phyloP scores from a whole-genome alignment of 2,329 filamentous ascomycete species.

The Ceratocystis lukuohia region DNA sequence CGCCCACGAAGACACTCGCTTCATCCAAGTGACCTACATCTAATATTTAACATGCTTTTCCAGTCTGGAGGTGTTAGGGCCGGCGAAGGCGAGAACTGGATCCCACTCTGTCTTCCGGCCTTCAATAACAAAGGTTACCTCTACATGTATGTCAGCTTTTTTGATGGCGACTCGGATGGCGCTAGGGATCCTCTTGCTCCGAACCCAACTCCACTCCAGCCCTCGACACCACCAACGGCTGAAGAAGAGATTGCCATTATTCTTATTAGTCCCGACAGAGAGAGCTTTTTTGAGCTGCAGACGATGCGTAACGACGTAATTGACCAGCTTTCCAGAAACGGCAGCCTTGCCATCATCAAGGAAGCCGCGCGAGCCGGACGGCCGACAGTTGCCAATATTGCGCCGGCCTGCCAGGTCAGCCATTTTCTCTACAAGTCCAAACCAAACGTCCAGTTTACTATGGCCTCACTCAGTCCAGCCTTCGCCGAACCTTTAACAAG shows the following conservation, averaged over 20 bases:
- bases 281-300: conserved; percentile 83
- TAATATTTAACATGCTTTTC: conserved; percentile 99
- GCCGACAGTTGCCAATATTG: conserved; percentile 57
- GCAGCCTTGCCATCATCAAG: conserved; percentile 61
- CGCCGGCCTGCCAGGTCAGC: conserved; percentile 64
- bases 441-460: conserved; percentile 88
- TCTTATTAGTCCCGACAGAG: conserved; percentile 81
- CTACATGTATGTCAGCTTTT: conserved; percentile 98
- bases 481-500: conserved; percentile 47
- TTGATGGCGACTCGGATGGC: conserved; percentile 42
- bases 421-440: conserved; percentile 96
- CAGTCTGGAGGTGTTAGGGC: conserved; percentile 85
- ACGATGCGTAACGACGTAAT: conserved; percentile 52
- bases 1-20: conserved; percentile 88
- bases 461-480: conserved; percentile 64
- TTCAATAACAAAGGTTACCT: conserved; percentile 96
- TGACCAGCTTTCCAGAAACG: conserved; percentile 60
- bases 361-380: conserved; percentile 58
- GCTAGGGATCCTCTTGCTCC: not conserved
- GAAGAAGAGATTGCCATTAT: conserved; percentile 79
- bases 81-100: conserved; percentile 90
- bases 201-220: not conserved
- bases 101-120: conserved; percentile 84
- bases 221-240: conserved; percentile 35
- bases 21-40: conserved; percentile 85